phyloP scores from a whole-genome alignment of 306 rosid species.

The Cyamopsis tetragonoloba region DNA sequence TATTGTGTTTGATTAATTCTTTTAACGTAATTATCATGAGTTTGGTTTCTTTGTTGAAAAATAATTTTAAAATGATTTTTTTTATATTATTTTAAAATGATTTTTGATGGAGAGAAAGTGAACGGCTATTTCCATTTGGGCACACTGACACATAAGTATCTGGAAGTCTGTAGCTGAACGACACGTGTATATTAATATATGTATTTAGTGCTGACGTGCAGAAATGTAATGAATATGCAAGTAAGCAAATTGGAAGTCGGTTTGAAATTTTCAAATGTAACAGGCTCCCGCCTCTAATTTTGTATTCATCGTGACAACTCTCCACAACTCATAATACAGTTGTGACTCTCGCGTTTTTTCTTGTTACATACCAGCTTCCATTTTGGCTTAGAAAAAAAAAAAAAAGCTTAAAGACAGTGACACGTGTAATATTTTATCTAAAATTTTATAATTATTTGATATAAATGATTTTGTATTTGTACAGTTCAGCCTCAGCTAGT shows the following conservation, averaged over 20 bases:
- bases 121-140: not conserved
- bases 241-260: not conserved
- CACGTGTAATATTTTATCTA: too few relatives aligned
- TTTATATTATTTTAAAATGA: not conserved
- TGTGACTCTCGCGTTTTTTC: not conserved
- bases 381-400: too few relatives aligned
- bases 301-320: not conserved
- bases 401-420: too few relatives aligned
- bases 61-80: not conserved
- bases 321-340: not conserved
- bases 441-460: too few relatives aligned
- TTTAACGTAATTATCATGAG: not conserved
- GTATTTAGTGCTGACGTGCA: not conserved
- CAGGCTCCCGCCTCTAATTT: not conserved
- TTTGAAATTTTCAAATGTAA: slow-evolving; percentile 8
- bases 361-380: too few relatives aligned
- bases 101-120: not conserved
- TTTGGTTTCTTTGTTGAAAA: not conserved
- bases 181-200: slow-evolving; percentile 19
- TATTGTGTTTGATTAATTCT: too few relatives aligned
- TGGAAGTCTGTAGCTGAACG: not conserved
- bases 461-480: too few relatives aligned
- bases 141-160: not conserved
- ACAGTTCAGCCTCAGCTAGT: too few relatives aligned
- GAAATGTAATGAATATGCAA: not conserved